These are phyloP conservation scores for Chaetomium sp. DNA, from an alignment of 2,329 filamentous ascomycete genomes.

Conservation along the genomic window DNA sequence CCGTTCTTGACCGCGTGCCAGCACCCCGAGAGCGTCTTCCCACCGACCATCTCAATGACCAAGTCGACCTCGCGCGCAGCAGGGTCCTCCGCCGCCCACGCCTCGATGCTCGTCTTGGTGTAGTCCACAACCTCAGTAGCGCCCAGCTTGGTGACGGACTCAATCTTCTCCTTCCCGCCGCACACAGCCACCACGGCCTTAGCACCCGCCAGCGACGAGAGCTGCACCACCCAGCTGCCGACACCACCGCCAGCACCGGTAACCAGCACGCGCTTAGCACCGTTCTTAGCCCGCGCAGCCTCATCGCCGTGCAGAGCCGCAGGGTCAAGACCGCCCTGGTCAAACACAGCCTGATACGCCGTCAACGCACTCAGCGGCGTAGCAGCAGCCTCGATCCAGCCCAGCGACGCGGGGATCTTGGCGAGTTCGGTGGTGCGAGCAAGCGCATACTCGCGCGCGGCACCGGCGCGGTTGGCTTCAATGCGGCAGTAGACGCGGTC, in stretches of 20 bases:
- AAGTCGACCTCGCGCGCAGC: constrained; percentile 28
- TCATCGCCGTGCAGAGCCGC: constrained; percentile 26
- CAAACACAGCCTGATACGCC: constrained; percentile 36
- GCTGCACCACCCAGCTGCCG: constrained; percentile 35
- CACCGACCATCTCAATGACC: constrained; percentile 34
- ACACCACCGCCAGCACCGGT: constrained; percentile 36
- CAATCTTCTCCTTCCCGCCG: constrained; percentile 25
- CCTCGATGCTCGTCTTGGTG: constrained; percentile 24
- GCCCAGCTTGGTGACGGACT: constrained; percentile 28
- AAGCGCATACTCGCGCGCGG: constrained; percentile 29
- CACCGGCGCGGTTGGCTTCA: constrained; percentile 23
- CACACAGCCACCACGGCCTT: constrained; percentile 32
- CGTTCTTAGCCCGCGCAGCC: constrained; percentile 24
- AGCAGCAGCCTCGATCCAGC: constrained; percentile 32
- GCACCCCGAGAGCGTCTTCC: constrained; percentile 27
- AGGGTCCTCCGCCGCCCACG: constrained; percentile 28
- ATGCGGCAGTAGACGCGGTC: constrained; percentile 30
- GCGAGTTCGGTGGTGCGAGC: constrained; percentile 29
- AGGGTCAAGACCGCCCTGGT: constrained; percentile 29
- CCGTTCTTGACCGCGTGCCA: constrained; percentile 33
- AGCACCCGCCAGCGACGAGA: constrained; percentile 32
- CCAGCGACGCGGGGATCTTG: constrained; percentile 28
- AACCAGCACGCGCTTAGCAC: constrained; percentile 31
- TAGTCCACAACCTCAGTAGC: constrained; percentile 36
- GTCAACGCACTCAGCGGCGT: constrained; percentile 36